A percentile compares a stretch with the other conserved stretches of the same genome.
These are phyloP conservation scores for Verbascum thapsus DNA, from an alignment of 257 asterid genomes.

Conservation along the genomic window DNA sequence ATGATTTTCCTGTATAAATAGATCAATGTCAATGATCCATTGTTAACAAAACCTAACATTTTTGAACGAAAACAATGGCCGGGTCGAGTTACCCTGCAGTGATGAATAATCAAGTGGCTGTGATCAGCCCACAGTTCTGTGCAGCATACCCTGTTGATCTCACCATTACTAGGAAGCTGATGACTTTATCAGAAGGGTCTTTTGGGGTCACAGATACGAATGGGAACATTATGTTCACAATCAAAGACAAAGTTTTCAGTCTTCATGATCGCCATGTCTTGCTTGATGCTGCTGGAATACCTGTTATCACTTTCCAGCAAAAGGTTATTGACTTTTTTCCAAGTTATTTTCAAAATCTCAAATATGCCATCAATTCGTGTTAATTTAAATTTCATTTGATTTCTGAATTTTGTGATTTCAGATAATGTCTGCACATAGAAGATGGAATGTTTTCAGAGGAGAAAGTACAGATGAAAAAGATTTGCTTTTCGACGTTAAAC, in stretches of 20 bases:
- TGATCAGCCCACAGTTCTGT: constrained; percentile 73
- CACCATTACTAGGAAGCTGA: constrained; percentile 49
- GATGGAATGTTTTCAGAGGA: constrained; percentile 69
- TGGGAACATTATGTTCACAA: constrained; percentile 63
- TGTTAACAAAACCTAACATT: neutral
- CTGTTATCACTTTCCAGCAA: constrained; percentile 71
- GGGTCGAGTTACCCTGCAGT: constrained; percentile 36
- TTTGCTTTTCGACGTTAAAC: constrained; percentile 52
- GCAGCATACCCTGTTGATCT: constrained; percentile 69
- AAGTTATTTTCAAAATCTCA: too few relatives aligned
- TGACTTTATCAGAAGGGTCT: constrained; percentile 61
- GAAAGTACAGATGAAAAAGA: constrained; percentile 54
- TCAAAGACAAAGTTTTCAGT: constrained; percentile 65
- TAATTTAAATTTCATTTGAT: too few relatives aligned
- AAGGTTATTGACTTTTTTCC: too few relatives aligned
- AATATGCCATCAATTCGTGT: too few relatives aligned
- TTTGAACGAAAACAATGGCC: constrained; percentile 31
- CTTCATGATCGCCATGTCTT: constrained; percentile 69
- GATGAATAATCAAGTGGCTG: constrained; percentile 34
- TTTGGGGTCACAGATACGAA: constrained; percentile 63
- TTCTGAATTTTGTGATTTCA: constrained; percentile 33
- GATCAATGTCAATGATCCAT: neutral
- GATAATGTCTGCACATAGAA: constrained; percentile 63
- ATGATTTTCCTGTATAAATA: too few relatives aligned
- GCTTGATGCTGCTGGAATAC: constrained; percentile 66